Conservation (phyloP, 1,284 basidiomycete species). For the Fistulinella cinereoalba region DNA sequence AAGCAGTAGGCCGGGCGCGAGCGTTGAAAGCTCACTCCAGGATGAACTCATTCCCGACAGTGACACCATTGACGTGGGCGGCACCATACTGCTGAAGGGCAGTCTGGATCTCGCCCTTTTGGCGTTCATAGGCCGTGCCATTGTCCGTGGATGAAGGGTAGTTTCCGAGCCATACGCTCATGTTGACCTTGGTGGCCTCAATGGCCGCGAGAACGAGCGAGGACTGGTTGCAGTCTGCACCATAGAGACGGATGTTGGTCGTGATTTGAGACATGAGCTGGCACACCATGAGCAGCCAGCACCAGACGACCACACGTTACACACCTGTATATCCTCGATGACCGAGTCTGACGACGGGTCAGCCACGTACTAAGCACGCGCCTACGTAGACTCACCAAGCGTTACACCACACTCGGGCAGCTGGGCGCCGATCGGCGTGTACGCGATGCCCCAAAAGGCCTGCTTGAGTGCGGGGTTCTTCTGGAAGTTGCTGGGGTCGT, state of each 20-base stretch:
- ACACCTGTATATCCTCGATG: constrained; percentile 52
- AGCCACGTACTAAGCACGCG: constrained; percentile 1
- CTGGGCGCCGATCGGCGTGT: constrained; percentile 60
- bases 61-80: constrained; percentile 76
- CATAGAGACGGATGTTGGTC: constrained; percentile 54
- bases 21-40: constrained; percentile 54
- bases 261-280: constrained; percentile 61
- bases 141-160: constrained; percentile 66
- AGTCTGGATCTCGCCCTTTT: constrained; percentile 62
- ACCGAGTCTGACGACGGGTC: constrained; percentile 34
- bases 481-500: constrained; percentile 62
- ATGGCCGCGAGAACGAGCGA: constrained; percentile 74
- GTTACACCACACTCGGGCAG: constrained; percentile 49
- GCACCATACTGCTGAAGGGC: constrained; percentile 80
- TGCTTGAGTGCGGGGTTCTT: constrained; percentile 61
- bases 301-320: not conserved
- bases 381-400: constrained; percentile 36
- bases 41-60: constrained; percentile 82
- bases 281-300: constrained; percentile 17
- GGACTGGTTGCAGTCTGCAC: constrained; percentile 57
- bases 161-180: constrained; percentile 85
- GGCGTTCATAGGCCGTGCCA: constrained; percentile 65
- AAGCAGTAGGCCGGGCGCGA: not conserved
- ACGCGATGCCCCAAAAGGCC: constrained; percentile 72
- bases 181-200: constrained; percentile 82